These are phyloP conservation scores for Heterobasidion occidentale DNA, from an alignment of 1,284 basidiomycete genomes.

Conservation along the genomic window DNA sequence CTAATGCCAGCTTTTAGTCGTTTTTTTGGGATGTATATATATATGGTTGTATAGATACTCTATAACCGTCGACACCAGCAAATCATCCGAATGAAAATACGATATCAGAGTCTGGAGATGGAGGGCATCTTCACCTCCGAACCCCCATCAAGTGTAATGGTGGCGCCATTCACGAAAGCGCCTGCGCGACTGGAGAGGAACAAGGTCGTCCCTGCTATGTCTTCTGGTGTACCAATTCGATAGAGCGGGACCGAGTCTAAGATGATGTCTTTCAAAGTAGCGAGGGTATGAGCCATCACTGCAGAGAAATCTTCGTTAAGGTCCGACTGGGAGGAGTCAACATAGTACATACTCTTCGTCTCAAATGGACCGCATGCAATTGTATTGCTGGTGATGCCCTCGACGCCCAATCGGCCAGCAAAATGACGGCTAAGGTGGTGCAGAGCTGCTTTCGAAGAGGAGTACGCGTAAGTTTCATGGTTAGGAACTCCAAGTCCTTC, in stretches of 20 bases:
- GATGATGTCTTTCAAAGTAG: slow-evolving; percentile 38
- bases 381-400: slow-evolving; percentile 61
- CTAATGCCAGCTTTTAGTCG: too few species aligned
- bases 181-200: slow-evolving; percentile 56
- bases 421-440: slow-evolving; percentile 59
- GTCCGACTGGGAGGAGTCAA: background rate
- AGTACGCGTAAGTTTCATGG: slow-evolving; percentile 65
- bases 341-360: slow-evolving; percentile 34
- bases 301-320: background rate
- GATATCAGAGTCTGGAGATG: slow-evolving; percentile 2
- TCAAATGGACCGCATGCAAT: slow-evolving; percentile 56
- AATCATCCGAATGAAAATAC: background rate
- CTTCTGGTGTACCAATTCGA: slow-evolving; percentile 55
- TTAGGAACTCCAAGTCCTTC: slow-evolving; percentile 47
- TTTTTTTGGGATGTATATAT: too few species aligned
- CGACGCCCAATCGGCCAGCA: slow-evolving; percentile 49
- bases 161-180: slow-evolving; percentile 56
- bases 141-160: slow-evolving; percentile 50
- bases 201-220: slow-evolving; percentile 54
- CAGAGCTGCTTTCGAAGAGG: slow-evolving; percentile 55
- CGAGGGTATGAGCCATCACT: slow-evolving; percentile 60
- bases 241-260: slow-evolving; percentile 39
- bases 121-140: slow-evolving; percentile 3
- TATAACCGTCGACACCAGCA: too few species aligned
- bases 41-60: too few species aligned